Conservation (phyloP, 208 protist genomes). For the Phytomonas sp. region DNA sequence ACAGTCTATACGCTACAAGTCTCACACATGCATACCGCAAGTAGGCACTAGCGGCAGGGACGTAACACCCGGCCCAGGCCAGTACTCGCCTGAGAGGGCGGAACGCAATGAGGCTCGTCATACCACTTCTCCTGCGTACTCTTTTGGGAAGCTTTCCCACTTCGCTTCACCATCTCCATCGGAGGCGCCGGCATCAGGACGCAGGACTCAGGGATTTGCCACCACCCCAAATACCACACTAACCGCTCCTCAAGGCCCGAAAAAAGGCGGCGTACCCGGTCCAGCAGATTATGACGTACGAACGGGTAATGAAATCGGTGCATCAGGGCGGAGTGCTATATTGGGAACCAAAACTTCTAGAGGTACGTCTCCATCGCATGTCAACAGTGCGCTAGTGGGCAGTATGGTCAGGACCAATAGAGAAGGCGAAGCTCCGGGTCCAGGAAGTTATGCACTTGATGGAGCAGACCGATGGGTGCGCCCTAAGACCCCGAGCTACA, state of each 20-base stretch:
- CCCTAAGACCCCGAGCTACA: not conserved
- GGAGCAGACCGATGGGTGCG: not conserved
- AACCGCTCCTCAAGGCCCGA: not conserved
- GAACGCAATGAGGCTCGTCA: not conserved
- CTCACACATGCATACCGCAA: not conserved
- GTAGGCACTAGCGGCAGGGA: not conserved
- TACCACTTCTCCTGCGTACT: not conserved
- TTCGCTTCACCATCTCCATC: not conserved
- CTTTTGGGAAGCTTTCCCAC: not conserved
- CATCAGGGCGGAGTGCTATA: not conserved
- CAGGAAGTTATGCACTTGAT: not conserved
- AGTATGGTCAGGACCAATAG: not conserved
- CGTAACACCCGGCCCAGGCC: constrained; percentile 1
- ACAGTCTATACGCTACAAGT: not conserved
- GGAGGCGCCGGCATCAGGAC: not conserved
- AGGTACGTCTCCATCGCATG: not conserved
- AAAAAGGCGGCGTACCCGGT: not conserved
- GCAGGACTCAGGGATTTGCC: not conserved
- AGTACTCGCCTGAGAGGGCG: not conserved
- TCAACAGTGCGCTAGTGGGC: not conserved
- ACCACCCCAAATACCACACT: not conserved
- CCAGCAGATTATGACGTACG: not conserved
- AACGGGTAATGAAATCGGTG: not conserved
- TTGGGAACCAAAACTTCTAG: not conserved
- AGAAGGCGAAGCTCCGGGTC: not conserved